Base-by-base conservation (phyloP, 768 basidiomycete genomes). In the Lactarius pseudohatsudake region DNA sequence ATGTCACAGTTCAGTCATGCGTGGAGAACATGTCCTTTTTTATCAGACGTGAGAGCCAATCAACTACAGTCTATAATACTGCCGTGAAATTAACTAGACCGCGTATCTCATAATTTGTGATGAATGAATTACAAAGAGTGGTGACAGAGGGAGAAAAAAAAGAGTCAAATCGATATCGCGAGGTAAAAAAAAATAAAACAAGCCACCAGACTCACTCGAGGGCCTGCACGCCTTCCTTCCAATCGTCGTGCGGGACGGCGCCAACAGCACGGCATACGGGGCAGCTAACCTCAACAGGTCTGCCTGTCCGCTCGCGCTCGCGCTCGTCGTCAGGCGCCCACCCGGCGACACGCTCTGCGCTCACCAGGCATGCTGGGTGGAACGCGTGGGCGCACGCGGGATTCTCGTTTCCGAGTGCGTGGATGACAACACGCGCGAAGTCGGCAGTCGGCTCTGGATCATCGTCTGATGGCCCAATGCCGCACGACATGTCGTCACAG, bases 401-500 rank as follows among this genome's bases (percentile, higher is more conserved):
- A 45, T 70, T 67, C 26, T 71, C 72, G 16, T 65, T 62, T 20
- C 62, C 69, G 38, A 69, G 59, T 34, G 73, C 72, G 20, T 76
- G 74, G 41, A 86, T 81, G 26, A 69, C 69, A 59, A 86, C 72
- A 69, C 81, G 81, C 68, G 74, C 72, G 72, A 73, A 40, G 68
- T 76, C 66, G 58, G 73, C 61, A 22, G 71, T 59, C 7, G 81
- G 75, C 54, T 76, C 76, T 16, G 89, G 89, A 53, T 90, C 88
- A 18, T 90, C 89, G 64, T 91, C 89, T 16, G 84, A 86, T 8
- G 89, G 89, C 0, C 90, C 91, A 34, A 91, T 74, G 2, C 89
- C 89, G 74, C 91, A 93, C 66, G 85, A 86, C 34, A 86, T 76
- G 71, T 92, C 91, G 45, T 79, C 84, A 74, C 91, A 93, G 58